These are phyloP conservation scores for Citrus mangshanensis DNA, from an alignment of 345 rosid species.

Conservation along the genomic window DNA sequence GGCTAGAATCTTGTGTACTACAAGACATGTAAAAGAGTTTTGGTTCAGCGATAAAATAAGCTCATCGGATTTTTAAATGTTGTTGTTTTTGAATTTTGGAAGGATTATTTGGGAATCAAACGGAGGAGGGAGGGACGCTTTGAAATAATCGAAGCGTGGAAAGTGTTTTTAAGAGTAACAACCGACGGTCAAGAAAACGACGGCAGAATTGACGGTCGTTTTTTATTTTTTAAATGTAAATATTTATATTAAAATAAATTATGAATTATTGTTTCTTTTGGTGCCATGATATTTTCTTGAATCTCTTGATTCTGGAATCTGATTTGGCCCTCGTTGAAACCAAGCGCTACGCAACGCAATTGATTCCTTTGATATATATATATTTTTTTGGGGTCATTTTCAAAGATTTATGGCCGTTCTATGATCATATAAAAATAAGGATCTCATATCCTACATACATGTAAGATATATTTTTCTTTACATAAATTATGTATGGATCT, in stretches of 20 bases:
- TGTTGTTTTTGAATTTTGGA: constrained; percentile 5
- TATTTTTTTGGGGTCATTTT: too few species aligned
- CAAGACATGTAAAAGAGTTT: constrained; percentile 15
- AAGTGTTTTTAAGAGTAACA: too few species aligned
- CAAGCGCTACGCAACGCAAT: background rate
- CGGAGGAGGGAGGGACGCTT: background rate
- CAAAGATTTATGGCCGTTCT: background rate
- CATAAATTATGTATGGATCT: too few species aligned
- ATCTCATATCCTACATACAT: too few species aligned
- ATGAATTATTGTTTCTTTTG: background rate
- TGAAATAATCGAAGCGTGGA: background rate
- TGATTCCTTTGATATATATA: background rate
- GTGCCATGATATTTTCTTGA: background rate
- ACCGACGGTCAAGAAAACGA: background rate
- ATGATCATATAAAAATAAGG: too few species aligned
- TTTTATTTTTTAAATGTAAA: background rate
- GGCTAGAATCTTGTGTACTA: constrained; percentile 27
- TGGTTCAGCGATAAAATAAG: background rate
- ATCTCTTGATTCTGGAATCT: background rate
- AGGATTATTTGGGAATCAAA: constrained; percentile 10
- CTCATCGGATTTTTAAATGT: background rate
- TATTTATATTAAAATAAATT: too few species aligned
- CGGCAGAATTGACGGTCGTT: background rate
- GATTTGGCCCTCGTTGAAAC: background rate
- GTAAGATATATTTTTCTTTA: too few species aligned